Conservation (phyloP, 2,329 filamentous ascomycete species). For the Cladosporium sp. region DNA sequence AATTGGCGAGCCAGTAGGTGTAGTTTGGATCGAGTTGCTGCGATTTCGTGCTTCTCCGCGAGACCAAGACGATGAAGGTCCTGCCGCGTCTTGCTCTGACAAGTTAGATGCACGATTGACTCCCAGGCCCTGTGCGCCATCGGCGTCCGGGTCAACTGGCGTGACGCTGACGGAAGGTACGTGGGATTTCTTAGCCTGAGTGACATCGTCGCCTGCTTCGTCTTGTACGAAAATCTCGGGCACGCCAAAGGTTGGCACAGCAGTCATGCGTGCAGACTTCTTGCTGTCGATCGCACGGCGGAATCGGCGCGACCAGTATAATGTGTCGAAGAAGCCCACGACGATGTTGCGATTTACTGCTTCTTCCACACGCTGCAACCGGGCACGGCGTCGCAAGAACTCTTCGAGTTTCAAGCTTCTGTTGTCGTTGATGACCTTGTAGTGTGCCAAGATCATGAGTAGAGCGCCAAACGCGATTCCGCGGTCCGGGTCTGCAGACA, state of each 20-base stretch:
- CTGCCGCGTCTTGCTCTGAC: slow-evolving; percentile 5
- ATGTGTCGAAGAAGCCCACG: slow-evolving; percentile 89
- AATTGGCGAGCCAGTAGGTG: slow-evolving; percentile 2
- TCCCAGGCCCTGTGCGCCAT: slow-evolving; percentile 12
- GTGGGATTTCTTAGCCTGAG: slow-evolving; percentile 28
- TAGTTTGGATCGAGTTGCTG: slow-evolving; percentile 28
- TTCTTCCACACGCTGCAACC: slow-evolving; percentile 90
- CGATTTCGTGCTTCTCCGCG: slow-evolving; percentile 18
- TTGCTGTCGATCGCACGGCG: slow-evolving; percentile 69
- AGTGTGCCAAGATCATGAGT: slow-evolving; percentile 92
- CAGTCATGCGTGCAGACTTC: slow-evolving; percentile 69
- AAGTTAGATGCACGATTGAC: slow-evolving; percentile 18
- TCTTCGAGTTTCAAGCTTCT: slow-evolving; percentile 94
- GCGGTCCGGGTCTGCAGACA: slow-evolving; percentile 81
- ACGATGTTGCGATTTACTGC: slow-evolving; percentile 87
- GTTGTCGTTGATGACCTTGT: slow-evolving; percentile 97
- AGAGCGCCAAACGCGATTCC: slow-evolving; percentile 91
- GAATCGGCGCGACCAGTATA: slow-evolving; percentile 84
- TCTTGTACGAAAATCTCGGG: slow-evolving; percentile 90
- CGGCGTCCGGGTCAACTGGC: slow-evolving; percentile 20
- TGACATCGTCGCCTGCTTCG: slow-evolving; percentile 51
- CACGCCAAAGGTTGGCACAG: slow-evolving; percentile 72
- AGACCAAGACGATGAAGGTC: background rate
- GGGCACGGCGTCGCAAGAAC: slow-evolving; percentile 82
- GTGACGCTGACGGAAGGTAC: slow-evolving; percentile 29